A percentile compares a stretch with the other conserved stretches of the same genome.
Evolutionary conservation across 305 asterid genomes (phyloP).

Genomic region (Salvia sclarea): DNA sequence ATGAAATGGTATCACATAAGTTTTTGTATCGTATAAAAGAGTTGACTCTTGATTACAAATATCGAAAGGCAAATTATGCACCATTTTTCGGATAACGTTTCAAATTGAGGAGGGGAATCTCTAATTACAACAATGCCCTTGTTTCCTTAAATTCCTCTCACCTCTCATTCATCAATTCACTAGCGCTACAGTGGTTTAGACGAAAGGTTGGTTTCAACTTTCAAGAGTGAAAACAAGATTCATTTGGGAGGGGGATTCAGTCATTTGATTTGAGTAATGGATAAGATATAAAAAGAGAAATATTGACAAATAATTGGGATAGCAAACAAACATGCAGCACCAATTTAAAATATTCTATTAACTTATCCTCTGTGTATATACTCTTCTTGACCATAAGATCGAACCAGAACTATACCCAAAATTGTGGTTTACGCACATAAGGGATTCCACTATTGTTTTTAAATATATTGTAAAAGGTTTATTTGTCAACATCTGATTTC

Average conservation of each 20-base stretch:
- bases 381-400: not conserved
- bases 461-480: not conserved
- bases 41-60: too few species aligned
- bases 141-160: too few species aligned
- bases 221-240: too few species aligned
- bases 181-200: too few species aligned
- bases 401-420: not conserved
- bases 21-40: too few species aligned
- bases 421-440: not conserved
- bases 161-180: too few species aligned
- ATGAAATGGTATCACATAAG: too few species aligned
- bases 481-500: constrained; percentile 6
- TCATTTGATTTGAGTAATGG: constrained; percentile 4
- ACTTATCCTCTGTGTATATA: not conserved
- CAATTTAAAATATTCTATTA: not conserved
- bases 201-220: too few species aligned
- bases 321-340: not conserved
- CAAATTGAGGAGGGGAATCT: too few species aligned
- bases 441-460: not conserved
- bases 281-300: not conserved
- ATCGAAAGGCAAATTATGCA: too few species aligned
- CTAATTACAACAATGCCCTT: too few species aligned
- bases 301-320: not conserved
- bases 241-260: not conserved
- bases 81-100: too few species aligned